Evolutionary conservation across 352 stramenopile genomes (phyloP), one percentile per base, ranked within the genome.

Genomic region (Chrysophaeum taylorii): DNA sequence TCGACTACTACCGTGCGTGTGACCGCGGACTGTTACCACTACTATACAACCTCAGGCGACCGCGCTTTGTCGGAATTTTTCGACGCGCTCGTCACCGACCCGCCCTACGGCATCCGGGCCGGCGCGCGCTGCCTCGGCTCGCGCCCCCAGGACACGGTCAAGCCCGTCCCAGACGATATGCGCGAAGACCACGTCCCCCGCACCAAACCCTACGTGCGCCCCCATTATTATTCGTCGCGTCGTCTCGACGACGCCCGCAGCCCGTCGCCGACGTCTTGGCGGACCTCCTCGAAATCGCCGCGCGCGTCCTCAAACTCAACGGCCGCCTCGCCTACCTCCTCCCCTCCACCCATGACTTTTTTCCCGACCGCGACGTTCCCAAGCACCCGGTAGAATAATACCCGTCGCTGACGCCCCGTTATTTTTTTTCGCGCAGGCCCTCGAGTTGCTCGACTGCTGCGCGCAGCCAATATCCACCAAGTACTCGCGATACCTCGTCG

Each of bases 251-350:
- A n/a, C n/a, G n/a, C n/a, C n/a, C n/a, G n/a, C n/a, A n/a, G n/a
- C 79, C 87, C 5, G 90, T 96, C 7, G 92, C 94, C 48, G 94
- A 98, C 78, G 92, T 98, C 42, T 96, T 99, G 89, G 84, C 85
- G 0, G 94, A 98, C 77, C 76, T 99, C 54, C 80, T 99, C 27
- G 84, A 95, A 72, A 90, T 97, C 70, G 75, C 83, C 21, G 81
- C 83, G 37, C 73, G 78, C 50, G 80, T 75, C 0, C 72, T 88
- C n/a, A 72, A 73, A 25, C 62, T 83, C 38, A 73, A 73, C 18
- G 81, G 82, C 2, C 70, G 81, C 66, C 71, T 88, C 16, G 79
- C 83, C 0, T 88, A 88, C 64, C 68, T 88, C 15, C 86, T 88
- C 68, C 82, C 82, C 38, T 83, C 79, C 27, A 84, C 84, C 75